Evolutionary conservation across 495 filamentous ascomycete genomes (phyloP), one percentile per base, ranked within the genome.

Genomic region (Hyaloscypha hepaticicola): DNA sequence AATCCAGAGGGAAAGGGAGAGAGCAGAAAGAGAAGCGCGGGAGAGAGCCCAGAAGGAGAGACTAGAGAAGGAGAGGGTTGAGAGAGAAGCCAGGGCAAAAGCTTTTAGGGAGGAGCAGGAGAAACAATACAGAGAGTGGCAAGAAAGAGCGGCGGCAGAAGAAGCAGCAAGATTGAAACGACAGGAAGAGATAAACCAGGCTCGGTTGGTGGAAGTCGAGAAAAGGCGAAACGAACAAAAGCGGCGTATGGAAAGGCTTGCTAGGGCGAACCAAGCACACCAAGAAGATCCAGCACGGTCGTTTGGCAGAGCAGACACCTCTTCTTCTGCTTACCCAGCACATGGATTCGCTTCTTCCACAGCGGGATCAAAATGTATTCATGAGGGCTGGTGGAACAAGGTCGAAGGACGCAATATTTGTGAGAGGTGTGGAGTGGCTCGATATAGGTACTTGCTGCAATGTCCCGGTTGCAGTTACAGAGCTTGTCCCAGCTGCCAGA

Each of bases 311-410:
- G 41, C 57, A 60, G 5, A 33, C 22, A 9, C 16, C 28, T 49
- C 24, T 59, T 27, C 1, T 41, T 26, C 45, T 5, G 45, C 27
- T 22, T n/a, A 29, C 59, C 50, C 34, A 61, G 45, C 31, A 26
- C 27, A 51, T 0, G 55, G 21, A 52, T 63, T 28, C n/a, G 7
- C 50, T 55, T 27, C 26, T 59, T 31, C 41, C 28, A 52, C 61
- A 38, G 27, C 31, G 12, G 31, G 21, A 58, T 34, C 51, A 58
- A 24, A 48, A 29, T 74, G 71, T 49, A 4, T 6, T 45, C 72
- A 74, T 28, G 60, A 65, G 22, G 69, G 69, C 34, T 74, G 72
- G 72, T 74, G 72, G 72, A 25, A 58, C 5, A 73, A 73, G 60
- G 29, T 72, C 31, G 34, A 73, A 51, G 69, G 61, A 48, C 68